Evolutionary conservation across 805 yeast genomes (phyloP).

Genomic region (Citeromyces matritensis): DNA sequence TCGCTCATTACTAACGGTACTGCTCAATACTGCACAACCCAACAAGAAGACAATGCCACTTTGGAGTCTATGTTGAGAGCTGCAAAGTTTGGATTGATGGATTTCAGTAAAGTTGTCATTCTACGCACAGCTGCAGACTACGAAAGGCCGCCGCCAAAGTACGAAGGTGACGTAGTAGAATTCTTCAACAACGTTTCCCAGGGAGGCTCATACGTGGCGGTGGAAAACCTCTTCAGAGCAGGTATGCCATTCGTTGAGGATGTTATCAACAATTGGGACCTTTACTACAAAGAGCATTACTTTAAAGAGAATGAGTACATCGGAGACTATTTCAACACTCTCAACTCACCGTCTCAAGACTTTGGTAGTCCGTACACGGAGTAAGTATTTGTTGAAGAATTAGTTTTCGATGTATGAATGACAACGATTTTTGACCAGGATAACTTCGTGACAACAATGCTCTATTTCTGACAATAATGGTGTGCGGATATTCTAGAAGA

Average conservation of each 20-base stretch:
- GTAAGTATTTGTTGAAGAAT: no score
- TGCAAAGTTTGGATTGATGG: constrained; percentile 29
- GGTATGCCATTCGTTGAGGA: constrained; percentile 35
- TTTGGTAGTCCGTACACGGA: no score
- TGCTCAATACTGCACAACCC: constrained; percentile 35
- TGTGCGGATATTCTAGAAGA: no score
- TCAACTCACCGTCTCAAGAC: constrained; percentile 23
- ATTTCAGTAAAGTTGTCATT: constrained; percentile 33
- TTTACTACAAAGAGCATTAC: constrained; percentile 8
- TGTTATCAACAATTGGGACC: constrained; percentile 27
- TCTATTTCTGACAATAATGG: no score
- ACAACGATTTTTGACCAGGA: no score
- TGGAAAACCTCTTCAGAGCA: constrained; percentile 30
- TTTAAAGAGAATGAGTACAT: constrained; percentile 29
- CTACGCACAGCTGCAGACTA: constrained; percentile 41
- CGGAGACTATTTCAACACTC: constrained; percentile 36
- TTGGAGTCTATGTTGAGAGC: constrained; percentile 35
- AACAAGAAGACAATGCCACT: constrained; percentile 46
- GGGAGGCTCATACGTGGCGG: constrained; percentile 29
- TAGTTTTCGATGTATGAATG: no score
- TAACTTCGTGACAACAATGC: no score
- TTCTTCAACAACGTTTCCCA: constrained; percentile 26
- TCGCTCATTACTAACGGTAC: constrained; percentile 32
- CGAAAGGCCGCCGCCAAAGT: constrained; percentile 32
- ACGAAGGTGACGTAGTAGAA: constrained; percentile 21